Conservation (phyloP, 2,329 filamentous ascomycete species). For the Proliferodiscus dingleyae region DNA sequence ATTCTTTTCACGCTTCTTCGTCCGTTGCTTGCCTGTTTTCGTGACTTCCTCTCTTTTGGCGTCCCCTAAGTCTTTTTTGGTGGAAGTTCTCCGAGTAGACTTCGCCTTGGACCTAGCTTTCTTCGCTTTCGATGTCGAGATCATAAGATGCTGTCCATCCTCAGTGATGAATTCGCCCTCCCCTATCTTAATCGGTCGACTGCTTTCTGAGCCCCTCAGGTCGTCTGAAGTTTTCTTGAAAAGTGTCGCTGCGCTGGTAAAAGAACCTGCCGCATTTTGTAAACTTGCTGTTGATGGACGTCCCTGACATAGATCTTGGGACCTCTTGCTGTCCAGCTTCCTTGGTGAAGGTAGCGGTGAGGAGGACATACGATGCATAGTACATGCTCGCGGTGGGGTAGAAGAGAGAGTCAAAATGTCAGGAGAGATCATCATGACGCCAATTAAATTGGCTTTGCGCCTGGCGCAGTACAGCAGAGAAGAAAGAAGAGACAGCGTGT, state of each 20-base stretch:
- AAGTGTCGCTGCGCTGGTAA: slow-evolving; percentile 39
- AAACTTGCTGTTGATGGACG: slow-evolving; percentile 37
- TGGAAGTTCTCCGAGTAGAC: slow-evolving; percentile 19
- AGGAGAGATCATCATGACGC: slow-evolving; percentile 34
- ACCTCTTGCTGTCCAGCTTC: slow-evolving; percentile 40
- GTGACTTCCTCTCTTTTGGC: slow-evolving; percentile 16
- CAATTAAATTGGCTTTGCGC: slow-evolving; percentile 17
- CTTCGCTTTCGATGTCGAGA: slow-evolving; percentile 19
- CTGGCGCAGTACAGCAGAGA: slow-evolving; percentile 17
- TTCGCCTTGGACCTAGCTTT: slow-evolving; percentile 13
- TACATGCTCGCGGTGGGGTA: slow-evolving; percentile 22
- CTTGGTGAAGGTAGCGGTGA: slow-evolving; percentile 46
- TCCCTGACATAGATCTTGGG: slow-evolving; percentile 32
- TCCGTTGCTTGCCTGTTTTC: slow-evolving; percentile 15
- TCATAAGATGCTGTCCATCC: slow-evolving; percentile 21
- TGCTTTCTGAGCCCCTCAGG: slow-evolving; percentile 4
- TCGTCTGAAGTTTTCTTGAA: slow-evolving; percentile 6
- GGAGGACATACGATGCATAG: slow-evolving; percentile 24
- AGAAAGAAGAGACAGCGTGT: slow-evolving; percentile 23
- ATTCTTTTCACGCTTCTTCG: slow-evolving; percentile 21
- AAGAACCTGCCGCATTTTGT: slow-evolving; percentile 33
- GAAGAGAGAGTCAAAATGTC: slow-evolving; percentile 33
- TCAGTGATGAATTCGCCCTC: slow-evolving; percentile 26
- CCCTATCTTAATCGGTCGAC: slow-evolving; percentile 1
- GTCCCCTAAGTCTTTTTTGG: slow-evolving; percentile 12